phyloP scores from a whole-genome alignment of 2,329 filamentous ascomycete genomes.

The Diplodia intermedia region DNA sequence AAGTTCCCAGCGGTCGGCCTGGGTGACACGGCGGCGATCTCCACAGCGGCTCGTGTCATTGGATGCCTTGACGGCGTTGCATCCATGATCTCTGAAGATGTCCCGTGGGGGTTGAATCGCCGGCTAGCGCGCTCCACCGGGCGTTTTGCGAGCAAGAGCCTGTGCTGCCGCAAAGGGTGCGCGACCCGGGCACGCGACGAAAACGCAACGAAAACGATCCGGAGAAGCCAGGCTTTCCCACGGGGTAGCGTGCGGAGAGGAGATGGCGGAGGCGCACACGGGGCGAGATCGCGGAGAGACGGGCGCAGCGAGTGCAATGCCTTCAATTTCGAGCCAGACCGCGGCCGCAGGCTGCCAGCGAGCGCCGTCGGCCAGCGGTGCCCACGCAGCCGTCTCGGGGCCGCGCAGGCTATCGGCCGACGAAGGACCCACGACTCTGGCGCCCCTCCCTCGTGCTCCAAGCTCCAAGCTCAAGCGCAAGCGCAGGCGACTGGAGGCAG shows the following conservation, averaged over 20 bases:
- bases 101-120: constrained; percentile 15
- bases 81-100: constrained; percentile 28
- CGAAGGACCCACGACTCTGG: background rate
- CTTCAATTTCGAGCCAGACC: background rate
- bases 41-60: constrained; percentile 13
- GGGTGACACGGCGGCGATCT: constrained; percentile 13
- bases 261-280: background rate
- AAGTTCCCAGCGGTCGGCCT: constrained; percentile 6
- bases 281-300: constrained; percentile 19
- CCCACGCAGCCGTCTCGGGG: constrained; percentile 8
- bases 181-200: constrained; percentile 14
- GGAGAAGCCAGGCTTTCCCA: constrained; percentile 25
- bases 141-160: background rate
- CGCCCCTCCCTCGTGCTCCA: constrained; percentile 1
- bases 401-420: constrained; percentile 7
- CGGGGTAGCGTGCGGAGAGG: constrained; percentile 23
- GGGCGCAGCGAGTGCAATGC: background rate
- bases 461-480: background rate
- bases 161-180: background rate
- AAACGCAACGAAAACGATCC: constrained; percentile 32
- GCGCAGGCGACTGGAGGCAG: background rate
- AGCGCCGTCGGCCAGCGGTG: background rate
- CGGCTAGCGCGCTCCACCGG: constrained; percentile 24
- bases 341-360: background rate
- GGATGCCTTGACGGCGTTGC: constrained; percentile 17